Base-by-base conservation (phyloP, 441 rosid species). In the Erodium moschatum region DNA sequence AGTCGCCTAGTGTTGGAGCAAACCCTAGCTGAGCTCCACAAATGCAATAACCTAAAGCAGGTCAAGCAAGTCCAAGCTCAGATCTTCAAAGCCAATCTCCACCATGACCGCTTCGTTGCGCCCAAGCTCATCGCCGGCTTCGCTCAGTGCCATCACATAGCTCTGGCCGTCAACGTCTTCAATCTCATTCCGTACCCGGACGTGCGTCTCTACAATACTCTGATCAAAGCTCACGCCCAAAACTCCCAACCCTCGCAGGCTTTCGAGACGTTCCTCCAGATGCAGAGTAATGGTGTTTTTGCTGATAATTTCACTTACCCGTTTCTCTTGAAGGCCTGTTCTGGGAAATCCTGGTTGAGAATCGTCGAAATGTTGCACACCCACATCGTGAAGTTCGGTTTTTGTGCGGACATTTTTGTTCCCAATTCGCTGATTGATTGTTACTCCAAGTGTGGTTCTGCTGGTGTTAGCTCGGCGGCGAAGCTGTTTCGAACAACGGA, bases 291-390 rank as follows among this genome's bases (percentile, higher is more conserved):
- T 52, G 60, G 60, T 16, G 19, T 52, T 52, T 52, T 52, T n/a
- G 60, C 60, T 52, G 60, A 52, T 52, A 52, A 52, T 52, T 52
- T 52, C 20, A 52, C 60, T n/a, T 52, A 52, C 60, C 60, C 60
- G 2, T 52, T 52, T 15, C 60, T 52, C 8, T 52, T 52, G 3
- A 52, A 52, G 60, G 60, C 60, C 6, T 52, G 60, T 52, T 52
- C 60, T 0, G 60, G 60, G 8, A 20, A 15, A n/a, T 52, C 60
- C n/a, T 16, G 60, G 60, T 16, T 52, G 60, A 52, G 60, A 52
- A 52, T 15, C 8, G 60, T 6, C 20, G 60, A 52, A 52, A 52
- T 52, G 60, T 15, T 52, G 20, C 60, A 52, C n/a, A 16, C 20
- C 60, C 60, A 52, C 19, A n/a, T 52, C 8, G 60, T 52, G 15